Evolutionary conservation across 2,329 filamentous ascomycete genomes (phyloP).

Genomic region (Hyphodiscus sp.): DNA sequence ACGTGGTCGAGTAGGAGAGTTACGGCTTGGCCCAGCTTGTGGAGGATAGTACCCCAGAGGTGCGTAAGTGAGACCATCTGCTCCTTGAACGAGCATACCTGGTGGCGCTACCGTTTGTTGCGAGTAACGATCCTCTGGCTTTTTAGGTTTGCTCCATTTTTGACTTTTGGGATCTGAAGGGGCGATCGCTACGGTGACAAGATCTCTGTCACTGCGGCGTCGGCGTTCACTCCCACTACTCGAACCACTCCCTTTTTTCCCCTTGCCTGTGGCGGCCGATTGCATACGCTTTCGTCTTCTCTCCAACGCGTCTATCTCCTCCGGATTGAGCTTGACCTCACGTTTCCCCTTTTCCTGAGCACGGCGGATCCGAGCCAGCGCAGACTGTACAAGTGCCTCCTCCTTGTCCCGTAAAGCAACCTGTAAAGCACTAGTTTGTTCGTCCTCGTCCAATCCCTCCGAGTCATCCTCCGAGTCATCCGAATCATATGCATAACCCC

Average conservation of each 20-base stretch:
- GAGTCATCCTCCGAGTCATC: slow-evolving; percentile 40
- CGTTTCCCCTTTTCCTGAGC: slow-evolving; percentile 69
- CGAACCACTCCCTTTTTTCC: slow-evolving; percentile 19
- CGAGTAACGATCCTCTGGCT: slow-evolving; percentile 27
- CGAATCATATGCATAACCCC: slow-evolving; percentile 33
- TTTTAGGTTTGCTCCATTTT: slow-evolving; percentile 30
- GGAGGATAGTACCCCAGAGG: slow-evolving; percentile 37
- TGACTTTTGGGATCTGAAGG: slow-evolving; percentile 20
- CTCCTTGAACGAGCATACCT: slow-evolving; percentile 41
- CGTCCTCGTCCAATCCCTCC: slow-evolving; percentile 33
- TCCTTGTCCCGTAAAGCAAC: slow-evolving; percentile 59
- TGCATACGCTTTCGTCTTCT: slow-evolving; percentile 53
- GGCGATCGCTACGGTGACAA: slow-evolving; percentile 24
- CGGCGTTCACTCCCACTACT: slow-evolving; percentile 23
- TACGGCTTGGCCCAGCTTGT: slow-evolving; percentile 28
- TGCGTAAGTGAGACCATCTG: slow-evolving; percentile 41
- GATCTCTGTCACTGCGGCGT: slow-evolving; percentile 20
- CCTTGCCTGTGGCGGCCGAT: slow-evolving; percentile 20
- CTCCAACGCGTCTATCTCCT: slow-evolving; percentile 76
- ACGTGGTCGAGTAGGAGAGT: slow-evolving; percentile 29
- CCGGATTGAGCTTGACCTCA: slow-evolving; percentile 72
- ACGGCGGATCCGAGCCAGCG: slow-evolving; percentile 71
- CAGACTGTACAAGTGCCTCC: slow-evolving; percentile 69
- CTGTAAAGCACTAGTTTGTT: slow-evolving; percentile 45
- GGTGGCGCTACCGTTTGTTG: slow-evolving; percentile 29